Evolutionary conservation across 352 stramenopile genomes (phyloP).

Genomic region (Pilasporangium apinafurcum): DNA sequence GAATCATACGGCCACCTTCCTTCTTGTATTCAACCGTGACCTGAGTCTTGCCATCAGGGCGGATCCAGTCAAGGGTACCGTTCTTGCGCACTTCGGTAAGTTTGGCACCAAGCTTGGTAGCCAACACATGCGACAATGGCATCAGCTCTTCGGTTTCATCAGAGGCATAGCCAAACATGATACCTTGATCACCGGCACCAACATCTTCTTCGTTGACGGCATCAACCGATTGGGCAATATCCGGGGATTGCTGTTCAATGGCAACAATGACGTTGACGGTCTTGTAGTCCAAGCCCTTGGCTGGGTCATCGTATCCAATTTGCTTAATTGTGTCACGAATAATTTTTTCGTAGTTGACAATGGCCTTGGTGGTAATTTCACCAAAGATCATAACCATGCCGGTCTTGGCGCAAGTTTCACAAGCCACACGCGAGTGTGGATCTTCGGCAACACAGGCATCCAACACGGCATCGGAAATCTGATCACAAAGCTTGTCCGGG

Average conservation of each 20-base stretch:
- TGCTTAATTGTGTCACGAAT: constrained; percentile 99
- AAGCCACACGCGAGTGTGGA: constrained; percentile 97
- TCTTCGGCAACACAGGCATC: constrained; percentile 98
- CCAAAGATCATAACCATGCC: constrained; percentile 99
- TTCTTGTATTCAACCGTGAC: constrained; percentile 98
- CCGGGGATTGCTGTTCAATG: constrained; percentile 98
- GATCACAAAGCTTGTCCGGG: constrained; percentile 98
- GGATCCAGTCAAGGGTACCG: constrained; percentile 97
- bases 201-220: constrained; percentile 95
- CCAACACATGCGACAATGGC: constrained; percentile 97
- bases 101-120: constrained; percentile 93
- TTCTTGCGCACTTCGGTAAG: constrained; percentile 99
- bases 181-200: constrained; percentile 96
- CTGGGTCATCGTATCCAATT: constrained; percentile 98
- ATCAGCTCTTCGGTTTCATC: constrained; percentile 98
- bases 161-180: constrained; percentile 94
- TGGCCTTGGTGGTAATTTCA: constrained; percentile 98
- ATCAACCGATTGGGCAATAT: constrained; percentile 99
- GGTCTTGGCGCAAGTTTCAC: constrained; percentile 99
- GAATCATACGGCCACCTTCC: constrained; percentile 92
- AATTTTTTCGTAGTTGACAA: constrained; percentile 99
- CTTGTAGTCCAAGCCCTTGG: constrained; percentile 99
- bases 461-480: constrained; percentile 98
- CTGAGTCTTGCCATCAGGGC: constrained; percentile 99
- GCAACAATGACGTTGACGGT: constrained; percentile 99